Evolutionary conservation across 2,329 filamentous ascomycete species (phyloP), one percentile per base, ranked within the genome.

Genomic region (Leptographium flavum): DNA sequence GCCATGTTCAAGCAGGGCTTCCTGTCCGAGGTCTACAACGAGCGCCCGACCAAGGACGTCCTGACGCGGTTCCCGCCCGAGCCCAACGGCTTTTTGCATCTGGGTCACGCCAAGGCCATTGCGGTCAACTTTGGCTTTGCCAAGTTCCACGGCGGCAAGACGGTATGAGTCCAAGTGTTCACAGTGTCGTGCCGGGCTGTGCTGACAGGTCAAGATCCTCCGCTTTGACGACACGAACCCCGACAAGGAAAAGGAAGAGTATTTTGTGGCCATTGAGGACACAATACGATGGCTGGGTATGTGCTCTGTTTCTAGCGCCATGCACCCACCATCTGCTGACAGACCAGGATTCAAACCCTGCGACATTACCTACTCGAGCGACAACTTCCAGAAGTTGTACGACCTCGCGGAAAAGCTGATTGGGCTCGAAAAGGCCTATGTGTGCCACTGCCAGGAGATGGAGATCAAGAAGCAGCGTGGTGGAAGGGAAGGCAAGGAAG

Each of bases 61-160:
- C 63, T 81, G 41, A 87, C 83, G 4, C 77, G 83, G 53, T 88
- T 90, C 58, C 84, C 84, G 2, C 84, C 84, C 19, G 84, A 90
- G 64, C 92, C 92, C 40, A 96, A 96, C 61, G 92, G 90, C 45
- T 95, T 83, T 60, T 74, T 95, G 10, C 88, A 95, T 59, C 83
- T 96, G 54, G 90, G 90, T 19, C 92, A 96, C 60, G 84, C 83
- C 52, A 96, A 96, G 67, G 90, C 92, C 21, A 95, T 96, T 60
- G 83, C 87, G 0, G 79, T 96, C 62, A 95, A 96, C 65, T 96
- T 96, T 64, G 90, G 90, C 7, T 96, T 95, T 60, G 90, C 92
- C 14, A 78, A 76, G 57, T 79, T 81, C 57, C 84, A 94, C 59
- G 83, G 82, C 31, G 90, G 90, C 47, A 69, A 80, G 50, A 47